Evolutionary conservation across 106 monocot genomes (phyloP), one percentile per base, ranked within the genome.

Genomic region (Chionographis japonica): DNA sequence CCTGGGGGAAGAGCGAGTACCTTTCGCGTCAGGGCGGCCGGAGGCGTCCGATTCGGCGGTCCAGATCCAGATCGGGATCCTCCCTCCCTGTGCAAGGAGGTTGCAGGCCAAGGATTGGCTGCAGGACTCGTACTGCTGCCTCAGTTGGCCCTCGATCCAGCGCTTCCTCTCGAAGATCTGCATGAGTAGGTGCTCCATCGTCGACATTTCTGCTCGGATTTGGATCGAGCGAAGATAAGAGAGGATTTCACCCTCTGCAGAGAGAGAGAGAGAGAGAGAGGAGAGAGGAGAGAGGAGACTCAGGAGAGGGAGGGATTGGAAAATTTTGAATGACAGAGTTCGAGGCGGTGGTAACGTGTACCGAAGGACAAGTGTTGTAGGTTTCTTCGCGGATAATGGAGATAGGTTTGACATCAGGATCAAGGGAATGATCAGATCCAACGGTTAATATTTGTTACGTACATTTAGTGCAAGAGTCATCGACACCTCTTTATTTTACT

Each of bases 141-240:
- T 52, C 42, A 88, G 52, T 80, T 87, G 90, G 41, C 17, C 56
- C 14, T 73, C 75, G 50, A 90, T 75, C 68, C 76, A 75, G 51
- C 66, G 54, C 78, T 74, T 80, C 69, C 83, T 83, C 20, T 80
- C 94, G 62, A 90, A 94, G 70, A 90, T 67, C 60, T 90, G 80
- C 77, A 90, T 78, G 71, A 94, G 83, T 50, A 90, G 74, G 40
- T 83, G 79, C 80, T 94, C 90, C 82, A 90, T 52, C 62, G 59
- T 75, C 85, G 83, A 67, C 85, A 78, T 81, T 43, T 14, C 10
- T 38, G 11, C 13, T 12, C 49, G 12, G 36, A 52, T n/a, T 41
- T 46, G 68, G 19, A 17, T 42, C 49, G 58, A 39, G 12, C 12
- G 9, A 35, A 15, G 14, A 54, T 14, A 6, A 37, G 40, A 49